Evolutionary conservation across 768 basidiomycete genomes (phyloP).

Genomic region (Tubosaeta brunneosetosa): DNA sequence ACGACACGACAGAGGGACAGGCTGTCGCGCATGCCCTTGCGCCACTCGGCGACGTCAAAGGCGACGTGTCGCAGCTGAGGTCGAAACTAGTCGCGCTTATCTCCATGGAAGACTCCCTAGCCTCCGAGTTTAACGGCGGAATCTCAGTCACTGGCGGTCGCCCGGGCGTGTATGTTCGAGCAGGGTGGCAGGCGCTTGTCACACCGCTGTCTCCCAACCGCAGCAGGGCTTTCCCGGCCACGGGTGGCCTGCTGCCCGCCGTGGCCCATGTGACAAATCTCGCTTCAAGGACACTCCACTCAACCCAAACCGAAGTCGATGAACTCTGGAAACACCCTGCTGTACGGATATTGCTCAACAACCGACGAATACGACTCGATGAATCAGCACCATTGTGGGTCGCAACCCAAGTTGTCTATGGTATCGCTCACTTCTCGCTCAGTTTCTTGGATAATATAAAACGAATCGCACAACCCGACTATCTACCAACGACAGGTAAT

Average conservation of each 20-base stretch:
- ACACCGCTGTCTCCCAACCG: constrained; percentile 39
- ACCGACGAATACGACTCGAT: constrained; percentile 61
- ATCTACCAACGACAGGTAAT: constrained; percentile 64
- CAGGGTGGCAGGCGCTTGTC: constrained; percentile 66
- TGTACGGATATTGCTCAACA: constrained; percentile 51
- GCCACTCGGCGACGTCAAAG: constrained; percentile 32
- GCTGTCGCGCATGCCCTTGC: constrained; percentile 29
- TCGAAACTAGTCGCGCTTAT: constrained; percentile 57
- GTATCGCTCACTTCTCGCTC: constrained; percentile 4
- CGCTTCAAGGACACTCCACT: constrained; percentile 52
- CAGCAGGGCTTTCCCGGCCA: constrained; percentile 37
- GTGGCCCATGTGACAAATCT: constrained; percentile 45
- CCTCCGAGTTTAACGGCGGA: constrained; percentile 64
- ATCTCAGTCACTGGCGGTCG: constrained; percentile 56
- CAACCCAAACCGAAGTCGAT: constrained; percentile 48
- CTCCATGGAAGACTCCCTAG: constrained; percentile 62
- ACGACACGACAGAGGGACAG: constrained; percentile 28
- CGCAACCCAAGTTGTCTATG: not conserved
- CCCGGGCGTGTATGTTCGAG: constrained; percentile 60
- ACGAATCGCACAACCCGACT: constrained; percentile 65
- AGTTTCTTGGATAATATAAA: constrained; percentile 68
- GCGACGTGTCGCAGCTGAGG: constrained; percentile 51
- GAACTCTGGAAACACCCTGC: constrained; percentile 68
- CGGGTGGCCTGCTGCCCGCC: constrained; percentile 26
- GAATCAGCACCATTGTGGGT: constrained; percentile 75